A percentile compares a stretch with the other conserved stretches of the same genome.
Conservation (phyloP, 2,329 filamentous ascomycete genomes). For the Trichoderma asperellum region DNA sequence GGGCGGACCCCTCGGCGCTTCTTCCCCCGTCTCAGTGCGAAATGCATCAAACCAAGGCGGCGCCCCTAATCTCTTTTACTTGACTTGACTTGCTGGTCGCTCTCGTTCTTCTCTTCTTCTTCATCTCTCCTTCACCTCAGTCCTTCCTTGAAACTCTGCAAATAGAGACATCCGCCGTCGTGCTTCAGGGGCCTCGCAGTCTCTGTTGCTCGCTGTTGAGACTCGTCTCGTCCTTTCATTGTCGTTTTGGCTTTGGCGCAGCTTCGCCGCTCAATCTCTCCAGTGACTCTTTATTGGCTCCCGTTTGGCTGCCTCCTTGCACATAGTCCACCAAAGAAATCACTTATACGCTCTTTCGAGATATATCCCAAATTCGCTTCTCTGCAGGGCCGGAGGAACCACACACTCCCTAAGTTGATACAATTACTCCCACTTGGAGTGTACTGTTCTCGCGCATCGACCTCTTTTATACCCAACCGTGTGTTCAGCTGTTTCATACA, state of each 20-base stretch:
- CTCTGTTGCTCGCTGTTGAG: slow-evolving; percentile 20
- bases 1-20: slow-evolving; percentile 20
- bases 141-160: slow-evolving; percentile 21
- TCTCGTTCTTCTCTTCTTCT: slow-evolving; percentile 3
- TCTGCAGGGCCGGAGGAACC: slow-evolving; percentile 27
- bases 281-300: neutral
- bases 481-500: neutral
- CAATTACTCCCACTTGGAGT: neutral
- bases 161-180: slow-evolving; percentile 23
- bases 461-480: slow-evolving; percentile 16
- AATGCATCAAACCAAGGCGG: slow-evolving; percentile 24
- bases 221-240: slow-evolving; percentile 29
- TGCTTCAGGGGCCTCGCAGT: slow-evolving; percentile 23
- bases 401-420: slow-evolving; percentile 16
- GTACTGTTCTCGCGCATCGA: slow-evolving; percentile 6
- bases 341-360: slow-evolving; percentile 7
- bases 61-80: slow-evolving; percentile 26
- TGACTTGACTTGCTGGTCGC: neutral
- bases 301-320: neutral
- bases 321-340: neutral
- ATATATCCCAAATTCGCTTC: slow-evolving; percentile 3
- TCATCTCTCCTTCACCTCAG: slow-evolving; percentile 13
- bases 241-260: slow-evolving; percentile 1
- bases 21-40: slow-evolving; percentile 20
- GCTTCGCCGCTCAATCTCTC: slow-evolving; percentile 24